phyloP scores from a whole-genome alignment of 176 grass and related monocot species.

The Phoenix dactylifera region DNA sequence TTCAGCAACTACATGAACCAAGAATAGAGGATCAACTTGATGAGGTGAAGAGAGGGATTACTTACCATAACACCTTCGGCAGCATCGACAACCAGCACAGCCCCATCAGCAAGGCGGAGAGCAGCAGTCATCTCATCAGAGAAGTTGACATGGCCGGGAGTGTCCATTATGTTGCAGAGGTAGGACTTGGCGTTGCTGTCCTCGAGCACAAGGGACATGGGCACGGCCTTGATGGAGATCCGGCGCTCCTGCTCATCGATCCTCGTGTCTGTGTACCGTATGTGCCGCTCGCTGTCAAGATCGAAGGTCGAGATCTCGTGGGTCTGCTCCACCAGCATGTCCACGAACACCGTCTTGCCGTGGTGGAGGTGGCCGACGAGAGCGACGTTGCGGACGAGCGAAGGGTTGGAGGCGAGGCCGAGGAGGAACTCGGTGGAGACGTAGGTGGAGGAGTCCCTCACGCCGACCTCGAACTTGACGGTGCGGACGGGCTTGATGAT shows the following conservation, averaged over 20 bases:
- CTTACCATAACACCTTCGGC: conserved; percentile 95
- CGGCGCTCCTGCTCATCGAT: conserved; percentile 94
- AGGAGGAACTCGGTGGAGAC: conserved; percentile 89
- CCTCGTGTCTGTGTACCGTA: conserved; percentile 77
- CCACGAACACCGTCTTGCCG: conserved; percentile 95
- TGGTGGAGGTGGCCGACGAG: conserved; percentile 96
- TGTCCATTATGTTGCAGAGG: conserved; percentile 98
- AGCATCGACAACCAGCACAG: conserved; percentile 83
- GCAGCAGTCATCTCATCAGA: conserved; percentile 97
- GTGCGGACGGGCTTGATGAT: conserved; percentile 74
- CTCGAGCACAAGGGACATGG: conserved; percentile 94
- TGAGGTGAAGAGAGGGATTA: background rate
- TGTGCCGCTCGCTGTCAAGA: conserved; percentile 62
- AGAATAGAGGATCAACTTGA: too few relatives aligned
- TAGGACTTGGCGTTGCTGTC: conserved; percentile 81
- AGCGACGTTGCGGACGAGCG: conserved; percentile 66
- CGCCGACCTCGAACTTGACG: conserved; percentile 67
- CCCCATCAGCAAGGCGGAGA: conserved; percentile 71
- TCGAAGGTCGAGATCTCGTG: conserved; percentile 90
- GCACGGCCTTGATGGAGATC: conserved; percentile 95
- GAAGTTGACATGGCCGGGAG: conserved; percentile 91
- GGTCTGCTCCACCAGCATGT: conserved; percentile 99
- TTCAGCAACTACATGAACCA: too few relatives aligned
- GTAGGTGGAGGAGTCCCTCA: conserved; percentile 53
- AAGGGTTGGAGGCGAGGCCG: conserved; percentile 79